These are phyloP conservation scores for Mortierella sp. DNA, from an alignment of 371 early-diverging fungal genomes.

Conservation along the genomic window DNA sequence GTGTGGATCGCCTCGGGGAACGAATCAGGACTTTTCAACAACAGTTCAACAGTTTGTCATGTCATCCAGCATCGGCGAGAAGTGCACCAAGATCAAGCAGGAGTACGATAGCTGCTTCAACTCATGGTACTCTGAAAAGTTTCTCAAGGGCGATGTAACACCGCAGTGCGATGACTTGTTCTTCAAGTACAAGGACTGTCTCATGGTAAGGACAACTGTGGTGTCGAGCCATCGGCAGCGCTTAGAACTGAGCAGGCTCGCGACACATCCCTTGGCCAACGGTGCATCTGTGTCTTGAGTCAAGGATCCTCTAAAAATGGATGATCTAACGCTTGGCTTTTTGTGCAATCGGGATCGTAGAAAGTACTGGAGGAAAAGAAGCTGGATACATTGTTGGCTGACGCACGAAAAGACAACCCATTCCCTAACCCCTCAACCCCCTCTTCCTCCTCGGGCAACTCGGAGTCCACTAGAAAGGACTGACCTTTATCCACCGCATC, in stretches of 20 bases:
- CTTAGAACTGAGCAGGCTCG: neutral
- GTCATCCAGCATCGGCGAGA: conserved; percentile 80
- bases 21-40: neutral
- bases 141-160: conserved; percentile 84
- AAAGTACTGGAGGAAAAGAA: conserved; percentile 81
- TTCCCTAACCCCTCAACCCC: conserved; percentile 57
- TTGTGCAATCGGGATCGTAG: conserved; percentile 50
- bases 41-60: conserved; percentile 46
- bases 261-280: neutral
- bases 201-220: conserved; percentile 66
- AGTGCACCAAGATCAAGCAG: conserved; percentile 91
- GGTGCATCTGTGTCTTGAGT: neutral
- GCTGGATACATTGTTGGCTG: conserved; percentile 77
- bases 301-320: too few species aligned
- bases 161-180: conserved; percentile 90
- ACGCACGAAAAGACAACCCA: conserved; percentile 81
- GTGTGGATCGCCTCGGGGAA: neutral
- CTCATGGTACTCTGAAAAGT: conserved; percentile 95
- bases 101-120: conserved; percentile 94
- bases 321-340: neutral
- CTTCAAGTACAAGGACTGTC: conserved; percentile 84
- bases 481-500: conserved; percentile 4
- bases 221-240: neutral
- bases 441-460: conserved; percentile 20
- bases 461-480: conserved; percentile 31